phyloP scores from a whole-genome alignment of 2,329 filamentous ascomycete genomes.

The Cladosporium oxysporum region DNA sequence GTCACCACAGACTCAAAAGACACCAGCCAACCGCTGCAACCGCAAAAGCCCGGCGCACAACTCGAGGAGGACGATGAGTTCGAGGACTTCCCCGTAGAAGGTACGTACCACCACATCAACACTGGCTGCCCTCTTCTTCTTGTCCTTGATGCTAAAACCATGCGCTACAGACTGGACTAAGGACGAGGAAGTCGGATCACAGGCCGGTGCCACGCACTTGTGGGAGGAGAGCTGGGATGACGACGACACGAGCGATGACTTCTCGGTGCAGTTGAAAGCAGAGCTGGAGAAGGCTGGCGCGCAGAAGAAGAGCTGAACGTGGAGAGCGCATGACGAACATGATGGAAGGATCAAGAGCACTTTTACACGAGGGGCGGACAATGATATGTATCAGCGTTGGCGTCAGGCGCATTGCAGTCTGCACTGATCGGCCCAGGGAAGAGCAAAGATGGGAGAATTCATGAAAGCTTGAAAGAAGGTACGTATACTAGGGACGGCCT shows the following conservation, averaged over 20 bases:
- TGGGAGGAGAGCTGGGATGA: conserved; percentile 99
- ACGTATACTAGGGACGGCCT: background rate
- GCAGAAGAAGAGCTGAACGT: conserved; percentile 43
- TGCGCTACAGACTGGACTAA: conserved; percentile 76
- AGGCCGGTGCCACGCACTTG: conserved; percentile 66
- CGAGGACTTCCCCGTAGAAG: conserved; percentile 96
- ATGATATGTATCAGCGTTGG: conserved; percentile 8
- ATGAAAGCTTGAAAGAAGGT: background rate
- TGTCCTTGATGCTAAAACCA: background rate
- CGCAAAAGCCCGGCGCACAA: conserved; percentile 65
- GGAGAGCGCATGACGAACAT: background rate
- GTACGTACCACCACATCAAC: conserved; percentile 51
- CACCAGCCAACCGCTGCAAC: conserved; percentile 52
- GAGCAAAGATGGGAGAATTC: background rate
- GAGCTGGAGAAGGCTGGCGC: conserved; percentile 89
- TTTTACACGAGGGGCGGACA: background rate
- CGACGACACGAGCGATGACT: conserved; percentile 95
- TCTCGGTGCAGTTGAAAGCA: conserved; percentile 90
- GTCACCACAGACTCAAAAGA: conserved; percentile 41
- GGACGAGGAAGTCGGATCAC: conserved; percentile 77
- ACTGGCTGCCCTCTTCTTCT: background rate
- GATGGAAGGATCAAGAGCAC: background rate
- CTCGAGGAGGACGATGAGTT: conserved; percentile 99
- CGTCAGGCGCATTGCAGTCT: conserved; percentile 4
- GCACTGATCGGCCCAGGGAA: background rate